phyloP scores from a whole-genome alignment of 345 rosid genomes.

The Leavenworthia alabamica region DNA sequence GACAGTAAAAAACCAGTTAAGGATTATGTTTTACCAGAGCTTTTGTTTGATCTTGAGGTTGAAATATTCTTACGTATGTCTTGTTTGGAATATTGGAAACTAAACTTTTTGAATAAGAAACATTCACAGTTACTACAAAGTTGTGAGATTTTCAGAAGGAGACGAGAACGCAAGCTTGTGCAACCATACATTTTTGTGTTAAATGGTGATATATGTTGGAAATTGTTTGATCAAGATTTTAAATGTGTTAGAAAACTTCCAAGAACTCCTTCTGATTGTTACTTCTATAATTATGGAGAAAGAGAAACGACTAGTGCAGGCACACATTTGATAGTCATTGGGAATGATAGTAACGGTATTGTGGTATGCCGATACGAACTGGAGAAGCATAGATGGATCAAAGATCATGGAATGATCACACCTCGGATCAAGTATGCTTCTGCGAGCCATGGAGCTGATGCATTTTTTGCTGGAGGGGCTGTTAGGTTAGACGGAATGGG shows the following conservation, averaged over 20 bases:
- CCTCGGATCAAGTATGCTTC: constrained; percentile 62
- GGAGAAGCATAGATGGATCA: constrained; percentile 50
- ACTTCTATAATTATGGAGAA: constrained; percentile 49
- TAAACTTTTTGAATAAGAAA: constrained; percentile 40
- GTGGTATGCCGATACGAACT: constrained; percentile 62
- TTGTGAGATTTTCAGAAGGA: constrained; percentile 51
- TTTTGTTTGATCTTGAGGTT: constrained; percentile 49
- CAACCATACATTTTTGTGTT: constrained; percentile 60
- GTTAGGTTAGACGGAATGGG: constrained; percentile 17
- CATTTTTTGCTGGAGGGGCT: constrained; percentile 65
- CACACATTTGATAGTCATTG: constrained; percentile 59
- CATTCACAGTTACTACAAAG: constrained; percentile 40
- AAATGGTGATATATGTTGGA: constrained; percentile 30
- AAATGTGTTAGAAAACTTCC: constrained; percentile 42
- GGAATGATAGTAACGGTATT: constrained; percentile 39
- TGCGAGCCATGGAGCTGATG: constrained; percentile 45
- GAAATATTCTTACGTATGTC: constrained; percentile 51
- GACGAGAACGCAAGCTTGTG: constrained; percentile 44
- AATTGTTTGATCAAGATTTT: constrained; percentile 42
- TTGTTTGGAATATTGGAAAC: constrained; percentile 51
- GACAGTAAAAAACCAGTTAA: constrained; percentile 21
- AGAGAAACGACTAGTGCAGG: constrained; percentile 64
- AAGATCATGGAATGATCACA: constrained; percentile 26
- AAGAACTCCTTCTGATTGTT: constrained; percentile 42
- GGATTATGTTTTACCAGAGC: constrained; percentile 43